Conservation (phyloP, 202 grass and related monocot species). For the Digitaria exilis region DNA sequence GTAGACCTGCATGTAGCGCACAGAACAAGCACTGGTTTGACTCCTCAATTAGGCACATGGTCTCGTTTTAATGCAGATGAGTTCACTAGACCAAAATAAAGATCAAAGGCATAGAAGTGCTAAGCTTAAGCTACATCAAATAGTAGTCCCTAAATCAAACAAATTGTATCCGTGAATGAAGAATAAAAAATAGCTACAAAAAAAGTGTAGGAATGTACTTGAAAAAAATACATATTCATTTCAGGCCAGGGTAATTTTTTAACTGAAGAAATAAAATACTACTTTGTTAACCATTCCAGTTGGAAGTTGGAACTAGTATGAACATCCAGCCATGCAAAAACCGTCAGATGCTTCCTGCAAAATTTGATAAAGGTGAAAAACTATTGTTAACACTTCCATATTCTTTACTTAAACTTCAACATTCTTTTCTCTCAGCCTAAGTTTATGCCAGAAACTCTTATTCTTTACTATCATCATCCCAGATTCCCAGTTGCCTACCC, state of each 20-base stretch:
- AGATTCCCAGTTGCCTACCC: background rate
- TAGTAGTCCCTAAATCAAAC: background rate
- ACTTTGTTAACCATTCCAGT: background rate
- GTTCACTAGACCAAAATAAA: background rate
- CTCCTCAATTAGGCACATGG: background rate
- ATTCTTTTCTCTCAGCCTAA: constrained; percentile 6
- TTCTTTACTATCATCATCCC: constrained; percentile 16
- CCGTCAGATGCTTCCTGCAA: background rate
- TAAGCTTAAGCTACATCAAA: background rate
- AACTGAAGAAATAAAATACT: background rate
- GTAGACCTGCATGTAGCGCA: background rate
- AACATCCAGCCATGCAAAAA: background rate
- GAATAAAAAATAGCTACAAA: background rate
- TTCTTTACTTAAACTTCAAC: constrained; percentile 1
- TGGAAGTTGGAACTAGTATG: background rate
- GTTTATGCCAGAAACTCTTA: constrained; percentile 12
- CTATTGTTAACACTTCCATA: background rate
- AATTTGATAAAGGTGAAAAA: background rate
- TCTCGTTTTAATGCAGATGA: background rate
- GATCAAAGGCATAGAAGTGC: background rate
- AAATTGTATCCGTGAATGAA: background rate
- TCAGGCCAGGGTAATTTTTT: background rate
- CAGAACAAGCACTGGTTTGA: constrained; percentile 5
- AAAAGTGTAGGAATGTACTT: background rate
- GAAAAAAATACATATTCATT: background rate